Evolutionary conservation across 2,329 filamentous ascomycete species (phyloP), one percentile per base, ranked within the genome.

Genomic region (Stagonosporopsis tanaceti): DNA sequence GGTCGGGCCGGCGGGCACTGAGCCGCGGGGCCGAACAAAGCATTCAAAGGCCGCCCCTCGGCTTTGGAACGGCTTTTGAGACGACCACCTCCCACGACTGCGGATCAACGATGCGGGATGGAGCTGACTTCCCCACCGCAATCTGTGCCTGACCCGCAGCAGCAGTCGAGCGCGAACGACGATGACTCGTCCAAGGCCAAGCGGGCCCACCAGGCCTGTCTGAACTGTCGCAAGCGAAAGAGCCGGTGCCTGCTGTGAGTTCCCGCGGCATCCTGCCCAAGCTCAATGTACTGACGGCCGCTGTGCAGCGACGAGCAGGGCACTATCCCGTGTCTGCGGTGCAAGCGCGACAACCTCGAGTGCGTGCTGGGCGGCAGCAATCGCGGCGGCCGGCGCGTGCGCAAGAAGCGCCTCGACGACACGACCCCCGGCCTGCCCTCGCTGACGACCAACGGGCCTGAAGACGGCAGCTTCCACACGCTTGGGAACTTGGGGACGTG

Each of bases 331-430:
- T 87, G 85, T 63, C 80, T 84, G 48, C 77, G 85, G 52, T 87
- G 85, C 72, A 80, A 83, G 60, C 81, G 82, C 63, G 84, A 86
- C 61, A 78, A 80, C 54, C 82, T 84, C 50, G 84, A 87, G 59
- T 87, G 85, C 68, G 79, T 87, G 11, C 79, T 87, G 20, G 85
- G 84, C 7, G 82, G 82, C 41, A 85, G 83, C 45, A 87, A 87
- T 66, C 81, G 85, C 52, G 85, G 85, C 42, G 85, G 85, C 14
- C 79, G 84, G 53, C 80, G 85, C 44, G 80, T 86, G 55, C 81
- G 84, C 50, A 85, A 84, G 66, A 84, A 83, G 57, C 66, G 62
- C 47, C 17, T 65, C 25, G 64, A 68, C 27, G 64, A 63, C n/a
- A 14, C 44, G 4, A 27, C 35, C 47, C 35, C 61, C 5, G 52